These are phyloP conservation scores for Bonia amplexicaulis DNA, from an alignment of 176 grass and related monocot species.

Conservation along the genomic window DNA sequence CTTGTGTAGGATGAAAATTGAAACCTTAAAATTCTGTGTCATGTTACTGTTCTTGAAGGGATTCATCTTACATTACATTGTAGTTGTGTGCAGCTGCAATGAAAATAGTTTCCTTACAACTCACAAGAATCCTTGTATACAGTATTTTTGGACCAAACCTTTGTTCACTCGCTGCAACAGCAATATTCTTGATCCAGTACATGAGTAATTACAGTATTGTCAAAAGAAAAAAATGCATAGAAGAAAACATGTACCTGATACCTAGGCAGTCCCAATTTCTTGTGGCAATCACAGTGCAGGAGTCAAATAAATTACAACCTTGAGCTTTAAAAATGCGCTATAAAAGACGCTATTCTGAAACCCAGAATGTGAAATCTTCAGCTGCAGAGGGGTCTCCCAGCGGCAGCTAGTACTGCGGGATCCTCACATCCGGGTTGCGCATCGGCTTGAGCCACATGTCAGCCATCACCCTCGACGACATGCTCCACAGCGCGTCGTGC, in stretches of 20 bases:
- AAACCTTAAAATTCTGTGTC: neutral
- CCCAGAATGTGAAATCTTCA: neutral
- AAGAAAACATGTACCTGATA: neutral
- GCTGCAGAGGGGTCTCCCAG: neutral
- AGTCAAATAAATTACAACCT: neutral
- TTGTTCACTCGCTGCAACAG: neutral
- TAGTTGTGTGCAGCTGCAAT: neutral
- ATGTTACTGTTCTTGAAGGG: neutral
- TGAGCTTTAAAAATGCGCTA: neutral
- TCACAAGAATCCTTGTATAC: neutral
- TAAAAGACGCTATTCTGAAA: too few relatives aligned
- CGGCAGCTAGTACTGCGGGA: slow-evolving; percentile 27
- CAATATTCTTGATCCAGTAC: neutral
- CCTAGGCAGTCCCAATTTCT: neutral
- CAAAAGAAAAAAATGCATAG: neutral
- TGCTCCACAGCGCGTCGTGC: slow-evolving; percentile 68
- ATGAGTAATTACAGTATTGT: neutral
- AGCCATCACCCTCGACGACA: slow-evolving; percentile 87
- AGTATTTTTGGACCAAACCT: neutral
- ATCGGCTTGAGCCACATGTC: slow-evolving; percentile 92
- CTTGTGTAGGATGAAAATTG: neutral
- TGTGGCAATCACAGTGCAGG: neutral
- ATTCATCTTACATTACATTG: neutral
- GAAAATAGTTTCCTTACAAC: neutral
- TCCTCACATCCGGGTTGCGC: slow-evolving; percentile 89